Base-by-base conservation (phyloP, 2,329 filamentous ascomycete genomes). In the Fusarium continuum region DNA sequence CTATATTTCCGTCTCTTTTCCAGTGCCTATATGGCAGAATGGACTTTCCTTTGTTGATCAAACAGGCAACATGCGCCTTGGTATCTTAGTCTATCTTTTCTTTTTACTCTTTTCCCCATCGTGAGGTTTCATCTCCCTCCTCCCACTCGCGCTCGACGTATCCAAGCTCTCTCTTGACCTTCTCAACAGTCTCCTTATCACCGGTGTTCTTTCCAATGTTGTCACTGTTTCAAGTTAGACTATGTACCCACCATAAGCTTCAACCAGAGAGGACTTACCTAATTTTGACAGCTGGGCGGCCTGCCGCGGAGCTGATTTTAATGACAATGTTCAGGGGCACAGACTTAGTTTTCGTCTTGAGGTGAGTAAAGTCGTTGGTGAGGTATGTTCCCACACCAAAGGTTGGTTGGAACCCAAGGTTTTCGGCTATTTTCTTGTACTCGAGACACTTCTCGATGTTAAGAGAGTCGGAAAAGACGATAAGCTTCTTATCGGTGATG, bases 371-470 rank as follows among this genome's bases (percentile, higher is more conserved):
- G 76, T 99, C 95, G 72, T 99, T 97, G 5, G 95, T 99, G 70
- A 99, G 84, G 77, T 92, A 98, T 0, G 95, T 99, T 5, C 95
- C 95, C 2, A 99, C 91, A 59, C 95, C 95, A 78, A 99, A 99
- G 0, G 90, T 91, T 11, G 94, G 90, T 58, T 88, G 85, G 76
- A 99, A 93, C 2, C 91, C 91, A 13, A 88, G 86, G 32, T 87
- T 85, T 66, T 97, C 92, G 0, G 93, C 90, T 23, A 92, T 85
- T 54, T 86, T 80, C 81, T 96, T 96, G 80, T 98, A 99, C 75
- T 96, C 87, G 44, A 98, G 82, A 73, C 94, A 97, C 50, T 89
- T 86, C 31, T 97, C 93, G 44, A 97, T 91, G 73, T 98, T 91
- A 55, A 99, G 80, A 6, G 93, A 96, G 76, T 99, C 95, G 0